Conservation (phyloP, 2,329 filamentous ascomycete species). For the Fusarium cyanostomum region DNA sequence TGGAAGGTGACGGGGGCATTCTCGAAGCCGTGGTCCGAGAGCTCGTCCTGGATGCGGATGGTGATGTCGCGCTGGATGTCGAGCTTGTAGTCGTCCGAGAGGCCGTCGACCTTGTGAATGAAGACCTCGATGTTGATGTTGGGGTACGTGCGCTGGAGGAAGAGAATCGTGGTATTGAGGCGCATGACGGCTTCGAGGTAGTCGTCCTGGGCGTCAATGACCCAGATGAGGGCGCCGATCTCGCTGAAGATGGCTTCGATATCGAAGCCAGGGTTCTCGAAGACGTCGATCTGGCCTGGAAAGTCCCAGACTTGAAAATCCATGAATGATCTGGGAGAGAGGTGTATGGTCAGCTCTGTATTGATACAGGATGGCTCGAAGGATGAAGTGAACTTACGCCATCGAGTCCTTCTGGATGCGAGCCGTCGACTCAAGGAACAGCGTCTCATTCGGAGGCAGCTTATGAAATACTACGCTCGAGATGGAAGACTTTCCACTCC, state of each 20-base stretch:
- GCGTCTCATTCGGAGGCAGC: constrained; percentile 91
- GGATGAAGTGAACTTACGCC: constrained; percentile 69
- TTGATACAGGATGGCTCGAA: background rate
- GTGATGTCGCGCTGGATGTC: constrained; percentile 97
- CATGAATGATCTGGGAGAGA: constrained; percentile 83
- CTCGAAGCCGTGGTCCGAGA: constrained; percentile 91
- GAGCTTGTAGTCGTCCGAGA: constrained; percentile 94
- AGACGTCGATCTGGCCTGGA: constrained; percentile 89
- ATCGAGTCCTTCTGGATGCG: constrained; percentile 94
- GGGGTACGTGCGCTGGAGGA: constrained; percentile 87
- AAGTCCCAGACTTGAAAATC: constrained; percentile 99
- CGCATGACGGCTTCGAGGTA: constrained; percentile 91
- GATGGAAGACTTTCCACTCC: constrained; percentile 98
- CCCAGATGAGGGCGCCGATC: constrained; percentile 95
- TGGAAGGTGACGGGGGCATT: constrained; percentile 95
- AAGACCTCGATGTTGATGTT: constrained; percentile 98
- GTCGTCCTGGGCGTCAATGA: constrained; percentile 98
- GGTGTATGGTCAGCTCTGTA: constrained; percentile 11
- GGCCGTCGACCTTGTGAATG: constrained; percentile 98
- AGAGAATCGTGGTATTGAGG: constrained; percentile 88
- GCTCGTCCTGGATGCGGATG: constrained; percentile 94
- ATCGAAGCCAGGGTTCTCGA: constrained; percentile 88
- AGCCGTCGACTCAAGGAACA: constrained; percentile 95
- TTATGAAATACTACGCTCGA: constrained; percentile 99
- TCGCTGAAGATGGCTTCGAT: constrained; percentile 94